Evolutionary conservation across 2,329 filamentous ascomycete genomes (phyloP).

Genomic region (Penicillium glabrum): DNA sequence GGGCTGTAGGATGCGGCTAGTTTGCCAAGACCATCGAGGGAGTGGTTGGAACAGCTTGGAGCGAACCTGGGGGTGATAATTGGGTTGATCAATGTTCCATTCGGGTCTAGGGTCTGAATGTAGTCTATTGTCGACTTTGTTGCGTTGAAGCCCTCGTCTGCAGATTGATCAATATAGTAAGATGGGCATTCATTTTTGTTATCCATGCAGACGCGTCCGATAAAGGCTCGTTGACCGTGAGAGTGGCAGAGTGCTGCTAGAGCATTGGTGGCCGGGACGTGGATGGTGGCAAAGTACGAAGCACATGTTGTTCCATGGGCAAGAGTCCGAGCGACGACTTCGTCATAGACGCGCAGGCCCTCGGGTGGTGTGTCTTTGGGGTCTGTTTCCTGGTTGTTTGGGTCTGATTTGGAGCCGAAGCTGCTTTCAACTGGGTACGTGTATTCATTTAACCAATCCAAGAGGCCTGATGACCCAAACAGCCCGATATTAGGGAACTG

Average conservation of each 20-base stretch:
- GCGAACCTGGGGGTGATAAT: constrained; percentile 73
- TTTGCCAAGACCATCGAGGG: constrained; percentile 62
- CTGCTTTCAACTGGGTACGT: constrained; percentile 91
- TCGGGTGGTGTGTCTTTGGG: constrained; percentile 25
- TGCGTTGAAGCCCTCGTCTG: constrained; percentile 56
- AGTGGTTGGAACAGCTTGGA: constrained; percentile 51
- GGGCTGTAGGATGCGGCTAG: constrained; percentile 64
- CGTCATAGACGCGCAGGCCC: constrained; percentile 63
- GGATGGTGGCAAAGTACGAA: constrained; percentile 90
- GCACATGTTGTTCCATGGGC: constrained; percentile 90
- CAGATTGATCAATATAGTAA: constrained; percentile 73
- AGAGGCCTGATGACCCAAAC: constrained; percentile 87
- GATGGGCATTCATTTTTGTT: constrained; percentile 62
- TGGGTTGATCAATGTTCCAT: constrained; percentile 63
- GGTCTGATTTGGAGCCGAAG: constrained; percentile 48
- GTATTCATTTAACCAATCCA: constrained; percentile 92
- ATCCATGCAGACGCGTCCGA: constrained; percentile 97
- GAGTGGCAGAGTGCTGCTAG: constrained; percentile 79
- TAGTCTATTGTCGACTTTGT: constrained; percentile 64
- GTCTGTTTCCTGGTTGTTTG: constrained; percentile 8
- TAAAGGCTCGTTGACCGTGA: constrained; percentile 81
- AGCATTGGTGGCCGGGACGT: constrained; percentile 85
- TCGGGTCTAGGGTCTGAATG: constrained; percentile 66
- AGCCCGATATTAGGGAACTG: constrained; percentile 94
- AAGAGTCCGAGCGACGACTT: constrained; percentile 76